Conservation (phyloP, 1,284 basidiomycete species). For the Heimioporus retisporus region DNA sequence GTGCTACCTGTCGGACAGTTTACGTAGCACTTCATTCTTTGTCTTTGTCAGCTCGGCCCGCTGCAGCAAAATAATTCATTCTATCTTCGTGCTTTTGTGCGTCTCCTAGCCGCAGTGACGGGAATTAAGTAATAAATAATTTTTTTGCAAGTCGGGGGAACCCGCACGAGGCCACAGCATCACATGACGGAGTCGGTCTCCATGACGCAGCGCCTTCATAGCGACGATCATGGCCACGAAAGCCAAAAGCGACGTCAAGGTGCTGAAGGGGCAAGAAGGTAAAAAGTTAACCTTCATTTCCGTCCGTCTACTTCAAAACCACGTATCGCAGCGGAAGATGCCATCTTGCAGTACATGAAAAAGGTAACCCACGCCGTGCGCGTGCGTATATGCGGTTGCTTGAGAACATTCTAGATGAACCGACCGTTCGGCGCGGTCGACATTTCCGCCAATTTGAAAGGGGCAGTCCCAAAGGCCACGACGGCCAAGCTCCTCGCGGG, state of each 20-base stretch:
- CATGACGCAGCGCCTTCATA: background rate
- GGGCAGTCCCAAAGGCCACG: conserved; percentile 82
- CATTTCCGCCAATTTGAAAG: conserved; percentile 89
- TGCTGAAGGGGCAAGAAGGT: conserved; percentile 81
- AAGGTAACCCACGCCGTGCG: conserved; percentile 50
- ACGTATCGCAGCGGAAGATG: conserved; percentile 68
- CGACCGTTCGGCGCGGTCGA: conserved; percentile 85
- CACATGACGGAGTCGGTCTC: background rate
- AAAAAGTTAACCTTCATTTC: background rate
- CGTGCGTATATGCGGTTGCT: background rate
- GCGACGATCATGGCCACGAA: conserved; percentile 51
- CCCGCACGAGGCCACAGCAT: background rate
- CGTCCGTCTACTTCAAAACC: too few relatives aligned
- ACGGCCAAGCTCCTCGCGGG: conserved; percentile 85
- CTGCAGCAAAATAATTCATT: too few relatives aligned
- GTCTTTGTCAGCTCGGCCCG: too few relatives aligned
- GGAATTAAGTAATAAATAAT: too few relatives aligned
- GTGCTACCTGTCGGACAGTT: too few relatives aligned
- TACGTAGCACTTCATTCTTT: too few relatives aligned
- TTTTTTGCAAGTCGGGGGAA: too few relatives aligned
- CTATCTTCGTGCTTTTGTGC: too few relatives aligned
- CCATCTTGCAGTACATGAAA: conserved; percentile 79
- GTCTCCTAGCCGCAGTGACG: too few relatives aligned
- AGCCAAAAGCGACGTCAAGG: conserved; percentile 58
- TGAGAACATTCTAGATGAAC: conserved; percentile 66